These are phyloP conservation scores for Orbilia brochopaga DNA, from an alignment of 2,329 filamentous ascomycete species.

Conservation along the genomic window DNA sequence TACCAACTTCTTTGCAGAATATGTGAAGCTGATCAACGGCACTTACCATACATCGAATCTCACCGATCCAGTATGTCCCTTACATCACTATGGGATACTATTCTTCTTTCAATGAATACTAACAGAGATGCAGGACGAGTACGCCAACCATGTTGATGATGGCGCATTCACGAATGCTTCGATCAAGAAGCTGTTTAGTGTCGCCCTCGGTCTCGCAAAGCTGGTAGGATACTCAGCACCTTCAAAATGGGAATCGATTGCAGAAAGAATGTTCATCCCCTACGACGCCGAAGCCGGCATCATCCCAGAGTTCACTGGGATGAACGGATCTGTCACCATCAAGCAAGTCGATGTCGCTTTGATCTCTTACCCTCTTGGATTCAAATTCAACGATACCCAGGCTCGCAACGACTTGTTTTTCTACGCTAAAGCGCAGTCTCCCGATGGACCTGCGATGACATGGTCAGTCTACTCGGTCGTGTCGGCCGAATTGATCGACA, in stretches of 20 bases:
- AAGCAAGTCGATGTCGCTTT: slow-evolving; percentile 76
- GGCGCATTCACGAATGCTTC: slow-evolving; percentile 69
- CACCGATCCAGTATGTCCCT: slow-evolving; percentile 69
- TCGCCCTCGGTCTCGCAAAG: slow-evolving; percentile 66
- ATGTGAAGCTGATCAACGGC: slow-evolving; percentile 57
- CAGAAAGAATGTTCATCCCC: slow-evolving; percentile 65
- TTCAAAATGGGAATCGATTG: slow-evolving; percentile 66
- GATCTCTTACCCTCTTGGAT: slow-evolving; percentile 69
- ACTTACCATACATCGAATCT: slow-evolving; percentile 72
- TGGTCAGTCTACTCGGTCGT: slow-evolving; percentile 73
- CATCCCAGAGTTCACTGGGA: slow-evolving; percentile 69
- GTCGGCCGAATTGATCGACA: slow-evolving; percentile 69
- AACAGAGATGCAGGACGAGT: slow-evolving; percentile 64
- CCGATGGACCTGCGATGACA: slow-evolving; percentile 74
- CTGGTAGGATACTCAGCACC: slow-evolving; percentile 66
- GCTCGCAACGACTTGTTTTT: slow-evolving; percentile 69
- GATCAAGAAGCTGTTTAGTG: slow-evolving; percentile 59
- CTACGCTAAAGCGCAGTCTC: slow-evolving; percentile 72
- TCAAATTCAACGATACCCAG: slow-evolving; percentile 64
- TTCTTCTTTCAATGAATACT: slow-evolving; percentile 13
- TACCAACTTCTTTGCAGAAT: slow-evolving; percentile 56
- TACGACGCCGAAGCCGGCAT: slow-evolving; percentile 65
- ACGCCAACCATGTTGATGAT: slow-evolving; percentile 71
- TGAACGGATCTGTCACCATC: slow-evolving; percentile 71
- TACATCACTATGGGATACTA: background rate